Percentiles rank a stretch among this genome's conserved stretches.
Evolutionary conservation across 495 filamentous ascomycete species (phyloP).

Genomic region (Tuber melanosporum): DNA sequence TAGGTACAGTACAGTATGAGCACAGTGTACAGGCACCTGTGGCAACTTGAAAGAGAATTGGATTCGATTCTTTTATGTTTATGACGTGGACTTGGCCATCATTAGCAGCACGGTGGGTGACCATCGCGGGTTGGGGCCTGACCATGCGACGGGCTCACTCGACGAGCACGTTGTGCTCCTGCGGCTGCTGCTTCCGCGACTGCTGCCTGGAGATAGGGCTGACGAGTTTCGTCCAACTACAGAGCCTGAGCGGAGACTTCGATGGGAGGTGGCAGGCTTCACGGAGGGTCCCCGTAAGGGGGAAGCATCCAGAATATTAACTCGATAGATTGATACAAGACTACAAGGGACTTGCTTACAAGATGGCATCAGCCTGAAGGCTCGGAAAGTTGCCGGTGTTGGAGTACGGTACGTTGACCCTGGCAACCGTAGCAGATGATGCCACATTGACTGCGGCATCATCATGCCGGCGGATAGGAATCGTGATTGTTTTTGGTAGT

Average conservation of each 20-base stretch:
- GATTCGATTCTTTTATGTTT: background rate
- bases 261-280: background rate
- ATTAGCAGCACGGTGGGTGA: background rate
- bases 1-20: background rate
- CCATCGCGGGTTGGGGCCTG: background rate
- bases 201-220: background rate
- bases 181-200: no score
- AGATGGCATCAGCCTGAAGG: background rate
- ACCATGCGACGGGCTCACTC: background rate
- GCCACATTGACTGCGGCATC: no score
- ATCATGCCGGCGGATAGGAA: background rate
- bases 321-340: background rate
- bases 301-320: background rate
- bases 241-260: background rate
- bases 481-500: no score
- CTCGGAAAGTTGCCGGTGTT: no score
- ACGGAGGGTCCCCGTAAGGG: background rate
- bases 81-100: background rate
- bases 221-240: background rate
- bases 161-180: background rate
- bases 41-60: background rate
- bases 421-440: no score
- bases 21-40: background rate
- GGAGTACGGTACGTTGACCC: no score
- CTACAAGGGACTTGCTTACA: background rate